Percentiles rank a stretch among this genome's conserved stretches.
phyloP scores from a whole-genome alignment of 768 basidiomycete genomes.

The Clathrus columnatus region DNA sequence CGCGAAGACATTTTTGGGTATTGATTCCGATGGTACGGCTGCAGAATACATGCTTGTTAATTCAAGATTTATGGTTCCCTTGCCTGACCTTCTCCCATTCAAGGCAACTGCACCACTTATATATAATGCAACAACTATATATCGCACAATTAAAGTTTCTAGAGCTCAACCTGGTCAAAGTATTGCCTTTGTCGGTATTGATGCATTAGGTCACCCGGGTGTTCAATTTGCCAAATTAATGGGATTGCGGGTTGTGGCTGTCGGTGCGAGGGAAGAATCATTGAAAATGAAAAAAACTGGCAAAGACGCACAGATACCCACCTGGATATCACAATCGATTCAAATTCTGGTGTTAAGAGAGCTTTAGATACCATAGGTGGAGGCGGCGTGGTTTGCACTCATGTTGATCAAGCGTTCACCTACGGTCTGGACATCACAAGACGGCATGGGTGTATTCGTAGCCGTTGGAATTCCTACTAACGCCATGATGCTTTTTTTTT shows the following conservation, averaged over 20 bases:
- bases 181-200: conserved; percentile 1
- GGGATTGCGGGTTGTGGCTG: conserved; percentile 1
- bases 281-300: background rate
- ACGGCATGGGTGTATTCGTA: conserved; percentile 1
- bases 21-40: background rate
- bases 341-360: background rate
- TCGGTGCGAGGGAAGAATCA: conserved; percentile 1
- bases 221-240: conserved; percentile 5
- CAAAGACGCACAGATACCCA: background rate
- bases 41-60: conserved; percentile 7
- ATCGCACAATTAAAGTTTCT: background rate
- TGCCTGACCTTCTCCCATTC: background rate
- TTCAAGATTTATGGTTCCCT: background rate
- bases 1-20: background rate
- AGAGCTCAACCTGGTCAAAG: background rate
- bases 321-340: background rate
- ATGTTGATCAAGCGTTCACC: background rate
- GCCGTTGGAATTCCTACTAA: background rate
- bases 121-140: conserved; percentile 1
- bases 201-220: background rate
- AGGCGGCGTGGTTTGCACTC: background rate
- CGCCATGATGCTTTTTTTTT: background rate
- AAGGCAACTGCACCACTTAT: conserved; percentile 1
- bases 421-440: conserved; percentile 4
- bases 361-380: background rate